A percentile compares a stretch with the other conserved stretches of the same genome.
Conservation (phyloP, 2,329 filamentous ascomycete genomes). For the Ophiobolus disseminans region DNA sequence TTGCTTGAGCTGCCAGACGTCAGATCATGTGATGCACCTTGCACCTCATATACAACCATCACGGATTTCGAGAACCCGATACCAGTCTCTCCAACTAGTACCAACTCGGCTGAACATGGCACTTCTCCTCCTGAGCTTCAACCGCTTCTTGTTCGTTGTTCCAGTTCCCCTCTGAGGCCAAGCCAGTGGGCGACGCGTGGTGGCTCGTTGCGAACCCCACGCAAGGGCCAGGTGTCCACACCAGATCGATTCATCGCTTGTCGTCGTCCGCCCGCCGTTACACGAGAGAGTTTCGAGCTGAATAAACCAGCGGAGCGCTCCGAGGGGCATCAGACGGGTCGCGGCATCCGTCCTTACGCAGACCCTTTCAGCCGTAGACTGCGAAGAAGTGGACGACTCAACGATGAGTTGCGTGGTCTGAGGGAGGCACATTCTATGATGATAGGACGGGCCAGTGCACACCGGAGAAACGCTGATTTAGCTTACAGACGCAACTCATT, state of each 20-base stretch:
- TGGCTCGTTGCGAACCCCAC: slow-evolving; percentile 25
- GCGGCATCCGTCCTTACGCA: slow-evolving; percentile 52
- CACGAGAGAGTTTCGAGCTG: slow-evolving; percentile 60
- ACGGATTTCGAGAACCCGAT: slow-evolving; percentile 1
- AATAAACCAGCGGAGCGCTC: slow-evolving; percentile 58
- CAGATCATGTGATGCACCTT: slow-evolving; percentile 5
- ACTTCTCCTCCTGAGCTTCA: slow-evolving; percentile 10
- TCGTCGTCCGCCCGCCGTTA: slow-evolving; percentile 51
- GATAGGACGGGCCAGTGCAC: slow-evolving; percentile 24
- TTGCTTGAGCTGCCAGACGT: too few species aligned
- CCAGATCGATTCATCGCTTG: slow-evolving; percentile 67
- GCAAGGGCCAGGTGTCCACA: slow-evolving; percentile 37
- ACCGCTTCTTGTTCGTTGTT: slow-evolving; percentile 26
- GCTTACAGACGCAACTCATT: slow-evolving; percentile 32
- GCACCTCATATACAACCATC: neutral
- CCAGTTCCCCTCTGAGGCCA: slow-evolving; percentile 42
- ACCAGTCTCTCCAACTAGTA: slow-evolving; percentile 1
- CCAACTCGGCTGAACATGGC: neutral
- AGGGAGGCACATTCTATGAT: slow-evolving; percentile 42
- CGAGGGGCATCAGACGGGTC: slow-evolving; percentile 55
- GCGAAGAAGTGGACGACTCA: slow-evolving; percentile 40
- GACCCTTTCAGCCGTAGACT: slow-evolving; percentile 62
- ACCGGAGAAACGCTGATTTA: slow-evolving; percentile 24
- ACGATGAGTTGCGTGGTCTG: slow-evolving; percentile 41
- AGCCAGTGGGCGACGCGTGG: slow-evolving; percentile 41